Base-by-base conservation (phyloP, 2,329 filamentous ascomycete species). In the Penicillium sp. region DNA sequence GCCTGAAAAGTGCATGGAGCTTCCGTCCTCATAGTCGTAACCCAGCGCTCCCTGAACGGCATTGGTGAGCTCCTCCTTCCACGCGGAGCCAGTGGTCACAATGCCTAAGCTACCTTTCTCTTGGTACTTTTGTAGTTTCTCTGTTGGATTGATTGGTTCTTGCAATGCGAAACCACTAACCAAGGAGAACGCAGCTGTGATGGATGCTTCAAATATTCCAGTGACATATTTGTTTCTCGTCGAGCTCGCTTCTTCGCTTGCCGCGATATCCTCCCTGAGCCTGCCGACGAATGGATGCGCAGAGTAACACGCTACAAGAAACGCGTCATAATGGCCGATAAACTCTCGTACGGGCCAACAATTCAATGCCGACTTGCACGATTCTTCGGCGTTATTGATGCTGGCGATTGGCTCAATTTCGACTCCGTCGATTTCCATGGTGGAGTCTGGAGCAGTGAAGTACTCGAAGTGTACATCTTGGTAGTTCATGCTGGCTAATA, bases 221-320 rank as follows among this genome's bases (percentile, higher is more conserved):
- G 85, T 87, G 6, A 91, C 87, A 35, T 85, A 82, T 73, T 77
- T 83, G 58, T 71, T 73, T 10, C 62, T 63, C 55, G 23, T 70
- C 62, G 13, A 25, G 29, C 56, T 44, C 23, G 57, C 43, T 25
- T 62, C 52, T 50, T 72, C 67, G 1, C 61, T 41, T n/a, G 63
- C 64, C n/a, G 49, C 50, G 45, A 78, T 73, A 15, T 77, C 68
- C n/a, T 75, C 62, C 58, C 80, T 81, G 12, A 96, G 77, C 49
- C 81, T 73, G 0, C 79, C 73, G 0, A 96, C 90, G 0, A 97
- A 82, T 0, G 89, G 86, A 69, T 97, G 92, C 1, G 89, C 86
- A 59, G 90, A 94, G 78, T 91, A 97, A 77, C 93, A 97, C 21
- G 92, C 92, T 2, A 97, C 83, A 0, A 97, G 82, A 61, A 96